Evolutionary conservation across 371 early-diverging fungal genomes (phyloP).

Genomic region (Haplosporangium sp.): DNA sequence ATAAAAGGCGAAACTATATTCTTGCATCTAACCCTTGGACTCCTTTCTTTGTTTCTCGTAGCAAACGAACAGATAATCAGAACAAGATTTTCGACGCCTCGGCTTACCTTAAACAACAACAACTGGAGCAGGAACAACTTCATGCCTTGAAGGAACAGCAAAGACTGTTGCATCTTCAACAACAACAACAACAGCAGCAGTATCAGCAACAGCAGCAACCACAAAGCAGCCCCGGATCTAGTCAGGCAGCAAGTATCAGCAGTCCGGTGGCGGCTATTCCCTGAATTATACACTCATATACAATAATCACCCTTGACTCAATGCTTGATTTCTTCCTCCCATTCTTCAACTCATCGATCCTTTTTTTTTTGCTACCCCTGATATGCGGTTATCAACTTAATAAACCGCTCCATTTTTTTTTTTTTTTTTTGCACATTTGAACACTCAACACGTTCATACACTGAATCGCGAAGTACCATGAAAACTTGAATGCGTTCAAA

Average conservation of each 20-base stretch:
- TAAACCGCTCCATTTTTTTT: no score
- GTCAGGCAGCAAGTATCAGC: conserved; percentile 9
- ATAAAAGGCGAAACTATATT: neutral
- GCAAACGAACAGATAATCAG: conserved; percentile 49
- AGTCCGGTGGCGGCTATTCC: conserved; percentile 11
- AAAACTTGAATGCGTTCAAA: no score
- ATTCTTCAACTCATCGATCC: no score
- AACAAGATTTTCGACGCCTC: conserved; percentile 54
- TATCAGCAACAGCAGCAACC: neutral
- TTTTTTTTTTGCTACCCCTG: no score
- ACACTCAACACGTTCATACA: no score
- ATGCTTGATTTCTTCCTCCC: no score
- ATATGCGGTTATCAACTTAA: no score
- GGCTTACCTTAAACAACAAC: conserved; percentile 42
- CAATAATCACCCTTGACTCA: no score
- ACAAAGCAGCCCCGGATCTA: conserved; percentile 20
- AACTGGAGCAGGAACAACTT: conserved; percentile 45
- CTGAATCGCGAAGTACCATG: no score
- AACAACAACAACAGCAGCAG: neutral
- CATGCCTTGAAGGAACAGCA: conserved; percentile 41
- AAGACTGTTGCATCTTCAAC: conserved; percentile 27
- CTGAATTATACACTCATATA: neutral
- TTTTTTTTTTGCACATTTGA: no score
- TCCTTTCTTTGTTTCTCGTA: neutral
- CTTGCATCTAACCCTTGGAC: no score